Conservation (phyloP, 1,139 yeast species). For the Blastobotrys serpentis region DNA sequence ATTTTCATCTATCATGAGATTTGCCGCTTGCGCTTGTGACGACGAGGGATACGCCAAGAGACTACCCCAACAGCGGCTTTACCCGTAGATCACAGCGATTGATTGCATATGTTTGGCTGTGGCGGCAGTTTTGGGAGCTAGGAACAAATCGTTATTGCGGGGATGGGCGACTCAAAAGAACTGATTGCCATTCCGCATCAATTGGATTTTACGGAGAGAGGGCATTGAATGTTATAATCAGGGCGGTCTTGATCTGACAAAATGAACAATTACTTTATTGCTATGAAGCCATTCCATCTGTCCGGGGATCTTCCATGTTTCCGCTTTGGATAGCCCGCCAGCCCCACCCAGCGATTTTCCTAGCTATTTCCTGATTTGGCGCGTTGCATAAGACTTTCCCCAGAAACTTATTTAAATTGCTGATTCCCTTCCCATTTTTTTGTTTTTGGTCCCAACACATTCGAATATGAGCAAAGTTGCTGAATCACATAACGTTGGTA, state of each 20-base stretch:
- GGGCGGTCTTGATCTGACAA: too few relatives aligned
- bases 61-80: background rate
- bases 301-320: background rate
- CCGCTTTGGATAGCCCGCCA: background rate
- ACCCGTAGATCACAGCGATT: background rate
- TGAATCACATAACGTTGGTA: constrained; percentile 33
- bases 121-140: background rate
- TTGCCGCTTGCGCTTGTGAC: too few relatives aligned
- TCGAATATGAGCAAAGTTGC: constrained; percentile 22
- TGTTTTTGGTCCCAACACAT: constrained; percentile 1
- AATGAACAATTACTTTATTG: too few relatives aligned
- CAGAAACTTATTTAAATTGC: constrained; percentile 7
- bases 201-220: too few relatives aligned
- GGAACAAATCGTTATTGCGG: background rate
- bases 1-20: too few relatives aligned
- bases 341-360: background rate
- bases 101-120: background rate
- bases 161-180: background rate
- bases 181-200: background rate
- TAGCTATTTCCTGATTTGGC: background rate
- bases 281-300: background rate
- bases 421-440: background rate
- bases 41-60: background rate
- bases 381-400: background rate
- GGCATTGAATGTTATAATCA: background rate